Conservation (phyloP, 768 basidiomycete genomes). For the Phanerochaete sordida region DNA sequence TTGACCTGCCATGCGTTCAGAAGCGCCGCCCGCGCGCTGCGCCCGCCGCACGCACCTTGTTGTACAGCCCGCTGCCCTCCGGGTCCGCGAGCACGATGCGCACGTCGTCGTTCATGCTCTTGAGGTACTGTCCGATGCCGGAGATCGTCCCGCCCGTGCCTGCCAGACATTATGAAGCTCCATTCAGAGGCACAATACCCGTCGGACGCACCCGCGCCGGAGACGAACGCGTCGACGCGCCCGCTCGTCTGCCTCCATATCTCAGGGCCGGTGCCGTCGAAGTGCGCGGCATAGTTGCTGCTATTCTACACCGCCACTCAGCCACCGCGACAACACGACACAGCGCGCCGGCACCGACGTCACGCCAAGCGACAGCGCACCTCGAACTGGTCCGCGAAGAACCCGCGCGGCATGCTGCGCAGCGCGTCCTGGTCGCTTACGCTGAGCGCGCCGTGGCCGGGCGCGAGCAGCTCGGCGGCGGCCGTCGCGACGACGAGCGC, state of each 20-base stretch:
- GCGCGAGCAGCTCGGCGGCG: slow-evolving; percentile 31
- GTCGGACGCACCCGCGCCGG: slow-evolving; percentile 68
- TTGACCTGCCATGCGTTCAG: slow-evolving; percentile 51
- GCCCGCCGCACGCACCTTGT: slow-evolving; percentile 55
- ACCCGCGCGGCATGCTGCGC: slow-evolving; percentile 62
- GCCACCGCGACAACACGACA: too few relatives aligned
- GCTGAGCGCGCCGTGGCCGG: slow-evolving; percentile 22
- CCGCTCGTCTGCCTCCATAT: slow-evolving; percentile 93
- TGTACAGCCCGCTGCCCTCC: slow-evolving; percentile 91
- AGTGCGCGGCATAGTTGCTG: slow-evolving; percentile 90
- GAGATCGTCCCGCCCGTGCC: slow-evolving; percentile 97
- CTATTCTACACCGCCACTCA: too few relatives aligned
- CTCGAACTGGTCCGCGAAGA: slow-evolving; percentile 97
- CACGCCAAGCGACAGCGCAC: slow-evolving; percentile 22
- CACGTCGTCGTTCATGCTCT: slow-evolving; percentile 64
- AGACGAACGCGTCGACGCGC: slow-evolving; percentile 76
- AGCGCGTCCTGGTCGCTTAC: slow-evolving; percentile 40
- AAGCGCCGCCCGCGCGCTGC: background rate
- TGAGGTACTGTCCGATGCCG: slow-evolving; percentile 77
- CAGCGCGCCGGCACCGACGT: too few relatives aligned
- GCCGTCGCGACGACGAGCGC: slow-evolving; percentile 54
- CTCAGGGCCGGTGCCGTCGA: slow-evolving; percentile 87
- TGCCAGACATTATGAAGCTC: slow-evolving; percentile 18
- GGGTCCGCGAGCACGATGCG: slow-evolving; percentile 83
- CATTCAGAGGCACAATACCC: background rate